Conservation (phyloP, 2,329 filamentous ascomycete genomes). For the Rhexocercosporidium sp. region DNA sequence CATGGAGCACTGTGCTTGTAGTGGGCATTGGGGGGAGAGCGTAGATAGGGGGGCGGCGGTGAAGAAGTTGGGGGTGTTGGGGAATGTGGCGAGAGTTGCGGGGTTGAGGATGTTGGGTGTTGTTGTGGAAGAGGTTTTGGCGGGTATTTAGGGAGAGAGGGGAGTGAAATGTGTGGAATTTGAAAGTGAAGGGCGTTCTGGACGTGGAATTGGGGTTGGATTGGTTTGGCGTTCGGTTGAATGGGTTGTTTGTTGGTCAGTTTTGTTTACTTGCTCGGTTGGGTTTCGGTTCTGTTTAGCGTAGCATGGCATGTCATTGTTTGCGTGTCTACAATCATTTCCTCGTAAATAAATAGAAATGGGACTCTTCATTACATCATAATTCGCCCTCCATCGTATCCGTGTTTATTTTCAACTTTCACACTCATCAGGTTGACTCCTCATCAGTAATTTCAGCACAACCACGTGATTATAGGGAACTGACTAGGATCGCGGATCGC, state of each 20-base stretch:
- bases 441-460: too few relatives aligned
- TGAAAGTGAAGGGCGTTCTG: background rate
- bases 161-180: background rate
- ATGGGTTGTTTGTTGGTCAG: background rate
- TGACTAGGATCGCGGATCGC: too few relatives aligned
- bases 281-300: background rate
- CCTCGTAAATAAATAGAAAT: too few relatives aligned
- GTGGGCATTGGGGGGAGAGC: conserved; percentile 80
- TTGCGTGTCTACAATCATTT: too few relatives aligned
- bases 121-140: conserved; percentile 70
- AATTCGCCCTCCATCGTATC: too few relatives aligned
- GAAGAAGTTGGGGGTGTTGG: conserved; percentile 70
- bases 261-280: background rate
- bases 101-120: conserved; percentile 79
- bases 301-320: background rate
- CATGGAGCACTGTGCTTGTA: conserved; percentile 95
- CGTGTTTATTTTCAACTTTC: too few relatives aligned
- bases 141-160: conserved; percentile 46
- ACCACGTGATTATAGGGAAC: too few relatives aligned
- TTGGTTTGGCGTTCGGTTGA: background rate
- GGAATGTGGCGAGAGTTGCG: conserved; percentile 78
- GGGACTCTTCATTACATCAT: too few relatives aligned
- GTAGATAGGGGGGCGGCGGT: conserved; percentile 70
- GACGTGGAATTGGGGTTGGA: background rate
- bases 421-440: too few relatives aligned